Evolutionary conservation across 2,329 filamentous ascomycete species (phyloP), one percentile per base, ranked within the genome.

Genomic region (Ampelomyces quisqualis): DNA sequence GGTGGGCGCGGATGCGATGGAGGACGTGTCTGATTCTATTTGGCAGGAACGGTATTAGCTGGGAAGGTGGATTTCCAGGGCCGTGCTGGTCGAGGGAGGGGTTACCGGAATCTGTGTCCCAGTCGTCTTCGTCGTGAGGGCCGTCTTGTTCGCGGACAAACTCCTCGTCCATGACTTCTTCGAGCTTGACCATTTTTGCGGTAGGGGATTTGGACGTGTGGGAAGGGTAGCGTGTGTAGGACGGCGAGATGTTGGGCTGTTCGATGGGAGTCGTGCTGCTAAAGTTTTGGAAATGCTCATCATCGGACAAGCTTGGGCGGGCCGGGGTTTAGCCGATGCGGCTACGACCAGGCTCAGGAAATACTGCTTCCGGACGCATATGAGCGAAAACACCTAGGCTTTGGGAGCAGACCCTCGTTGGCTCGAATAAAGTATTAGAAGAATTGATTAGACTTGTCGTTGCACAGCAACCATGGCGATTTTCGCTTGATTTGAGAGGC

Each of bases 151-250:
- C 75, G 70, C 81, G 76, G 73, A 85, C 78, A 77, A 96, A 95
- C 73, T 94, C 88, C 79, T 96, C 90, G 70, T 97, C 91, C 69
- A 94, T 85, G 66, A 97, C 91, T 78, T 97, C 91, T 68, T 89
- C 88, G 68, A 97, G 88, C 74, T 91, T 89, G 72, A 97, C 91
- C 91, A 97, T 96, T 62, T 71, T 84, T 73, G 48, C 50, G 49
- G 53, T 37, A 3, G n/a, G 23, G 17, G 28, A 8, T 20, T 3
- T 11, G 24, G 7, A n/a, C 21, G 2, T 4, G 10, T 24, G 20
- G 19, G 14, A 7, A 17, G n/a, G 15, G 14, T 21, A 13, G 10
- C 13, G 28, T 13, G 28, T 8, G 7, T 31, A 18, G 11, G 21
- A 10, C 2, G 28, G 21, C 17, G 36, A 18, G 23, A 17, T 32